Percentiles rank a stretch among this genome's conserved stretches.
These are phyloP conservation scores for Tilletia horrida DNA, from an alignment of 1,284 basidiomycete species.

Conservation along the genomic window DNA sequence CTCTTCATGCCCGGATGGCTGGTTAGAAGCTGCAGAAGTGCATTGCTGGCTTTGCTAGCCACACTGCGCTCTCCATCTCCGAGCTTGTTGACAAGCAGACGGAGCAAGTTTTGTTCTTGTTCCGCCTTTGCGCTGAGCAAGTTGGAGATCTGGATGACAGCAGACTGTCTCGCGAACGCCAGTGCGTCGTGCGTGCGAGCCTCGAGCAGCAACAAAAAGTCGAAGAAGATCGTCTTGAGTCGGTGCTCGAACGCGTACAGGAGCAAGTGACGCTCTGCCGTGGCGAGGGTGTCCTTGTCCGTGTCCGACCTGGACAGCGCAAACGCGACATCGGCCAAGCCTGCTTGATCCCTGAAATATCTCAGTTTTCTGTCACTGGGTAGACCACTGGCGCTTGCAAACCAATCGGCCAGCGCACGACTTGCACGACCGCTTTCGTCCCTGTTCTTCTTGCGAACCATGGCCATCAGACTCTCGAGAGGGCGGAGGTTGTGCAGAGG, in stretches of 20 bases:
- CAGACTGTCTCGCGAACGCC: constrained; percentile 79
- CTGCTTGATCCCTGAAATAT: constrained; percentile 85
- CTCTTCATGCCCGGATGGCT: constrained; percentile 89
- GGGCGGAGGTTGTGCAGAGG: constrained; percentile 74
- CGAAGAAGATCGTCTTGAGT: constrained; percentile 95
- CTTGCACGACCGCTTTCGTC: constrained; percentile 87
- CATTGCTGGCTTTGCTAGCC: constrained; percentile 83
- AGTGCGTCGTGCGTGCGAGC: constrained; percentile 80
- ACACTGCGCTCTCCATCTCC: constrained; percentile 79
- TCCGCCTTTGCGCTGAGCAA: constrained; percentile 87
- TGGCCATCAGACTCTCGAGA: constrained; percentile 64
- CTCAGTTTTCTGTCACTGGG: constrained; percentile 64
- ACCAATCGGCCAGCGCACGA: constrained; percentile 92
- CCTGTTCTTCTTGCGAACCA: constrained; percentile 83
- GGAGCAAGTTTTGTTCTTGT: constrained; percentile 92
- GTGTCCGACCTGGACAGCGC: constrained; percentile 23
- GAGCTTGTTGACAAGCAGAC: constrained; percentile 84
- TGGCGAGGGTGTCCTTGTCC: constrained; percentile 35
- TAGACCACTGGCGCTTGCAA: constrained; percentile 69
- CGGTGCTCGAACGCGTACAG: constrained; percentile 94
- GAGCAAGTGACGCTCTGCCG: constrained; percentile 66
- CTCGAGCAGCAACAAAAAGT: constrained; percentile 85
- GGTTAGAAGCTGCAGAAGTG: constrained; percentile 83
- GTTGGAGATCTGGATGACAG: constrained; percentile 66
- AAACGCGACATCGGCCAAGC: constrained; percentile 63